These are phyloP conservation scores for Carpinus fangiana DNA, from an alignment of 306 rosid species.

Conservation along the genomic window DNA sequence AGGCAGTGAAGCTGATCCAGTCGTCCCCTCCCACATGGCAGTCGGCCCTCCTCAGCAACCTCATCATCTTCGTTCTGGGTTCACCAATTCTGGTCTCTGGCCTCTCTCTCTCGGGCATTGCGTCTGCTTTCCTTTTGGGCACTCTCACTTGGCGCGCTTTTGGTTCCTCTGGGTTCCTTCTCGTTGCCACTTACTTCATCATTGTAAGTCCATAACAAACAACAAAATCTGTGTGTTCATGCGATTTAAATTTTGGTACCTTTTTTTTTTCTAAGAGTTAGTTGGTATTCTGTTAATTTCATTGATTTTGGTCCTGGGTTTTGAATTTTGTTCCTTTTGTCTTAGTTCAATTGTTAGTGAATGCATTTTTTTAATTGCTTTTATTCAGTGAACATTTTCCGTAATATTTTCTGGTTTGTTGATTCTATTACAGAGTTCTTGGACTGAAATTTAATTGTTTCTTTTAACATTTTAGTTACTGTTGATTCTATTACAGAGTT, in stretches of 20 bases:
- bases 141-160: slow-evolving; percentile 99
- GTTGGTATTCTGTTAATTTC: not conserved
- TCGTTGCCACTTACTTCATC: slow-evolving; percentile 84
- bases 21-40: slow-evolving; percentile 86
- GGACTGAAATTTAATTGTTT: no score
- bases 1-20: slow-evolving; percentile 55
- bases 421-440: no score
- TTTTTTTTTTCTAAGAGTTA: not conserved
- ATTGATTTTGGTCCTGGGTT: not conserved
- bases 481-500: no score
- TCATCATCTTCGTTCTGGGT: slow-evolving; percentile 66
- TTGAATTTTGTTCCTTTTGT: not conserved
- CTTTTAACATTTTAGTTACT: no score
- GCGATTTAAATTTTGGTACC: not conserved
- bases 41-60: slow-evolving; percentile 66
- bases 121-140: slow-evolving; percentile 86
- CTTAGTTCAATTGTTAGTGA: not conserved
- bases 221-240: not conserved
- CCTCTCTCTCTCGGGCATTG: slow-evolving; percentile 75
- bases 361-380: not conserved
- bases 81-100: slow-evolving; percentile 78
- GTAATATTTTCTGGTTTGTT: no score
- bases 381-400: no score
- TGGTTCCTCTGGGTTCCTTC: slow-evolving; percentile 81
- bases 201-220: slow-evolving; percentile 35